Evolutionary conservation across 2,329 filamentous ascomycete genomes (phyloP).

Genomic region (Fusarium tanahbumbuense): DNA sequence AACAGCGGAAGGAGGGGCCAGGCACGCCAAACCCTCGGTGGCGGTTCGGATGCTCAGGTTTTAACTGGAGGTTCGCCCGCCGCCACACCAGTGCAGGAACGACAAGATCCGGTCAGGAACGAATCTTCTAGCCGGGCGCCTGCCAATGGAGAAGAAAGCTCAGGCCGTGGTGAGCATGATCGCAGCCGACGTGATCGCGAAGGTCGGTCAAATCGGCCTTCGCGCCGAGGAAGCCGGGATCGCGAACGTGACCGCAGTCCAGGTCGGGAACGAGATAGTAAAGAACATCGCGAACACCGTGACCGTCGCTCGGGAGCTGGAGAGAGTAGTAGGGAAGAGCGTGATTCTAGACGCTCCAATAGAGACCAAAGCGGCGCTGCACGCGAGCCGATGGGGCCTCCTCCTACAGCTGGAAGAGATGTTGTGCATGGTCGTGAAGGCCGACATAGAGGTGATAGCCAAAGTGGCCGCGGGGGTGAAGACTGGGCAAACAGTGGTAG

Average conservation of each 20-base stretch:
- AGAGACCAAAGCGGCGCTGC: slow-evolving; percentile 42
- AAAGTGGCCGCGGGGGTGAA: slow-evolving; percentile 45
- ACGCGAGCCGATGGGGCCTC: slow-evolving; percentile 49
- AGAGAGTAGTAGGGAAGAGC: slow-evolving; percentile 51
- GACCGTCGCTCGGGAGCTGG: slow-evolving; percentile 55
- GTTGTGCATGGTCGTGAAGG: slow-evolving; percentile 47
- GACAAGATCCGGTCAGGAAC: slow-evolving; percentile 58
- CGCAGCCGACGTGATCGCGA: slow-evolving; percentile 59
- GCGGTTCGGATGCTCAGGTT: slow-evolving; percentile 68
- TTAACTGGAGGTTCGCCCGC: slow-evolving; percentile 65
- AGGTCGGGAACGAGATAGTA: slow-evolving; percentile 60
- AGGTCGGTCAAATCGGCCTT: slow-evolving; percentile 52
- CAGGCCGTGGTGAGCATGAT: slow-evolving; percentile 55
- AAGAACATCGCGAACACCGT: slow-evolving; percentile 59
- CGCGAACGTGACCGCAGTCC: slow-evolving; percentile 62
- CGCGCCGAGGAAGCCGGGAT: slow-evolving; percentile 64
- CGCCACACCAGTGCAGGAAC: slow-evolving; percentile 62
- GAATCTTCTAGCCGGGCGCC: slow-evolving; percentile 51
- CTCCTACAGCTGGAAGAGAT: slow-evolving; percentile 48
- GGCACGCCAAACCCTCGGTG: slow-evolving; percentile 58
- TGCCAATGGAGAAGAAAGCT: slow-evolving; percentile 49
- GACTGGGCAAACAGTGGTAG: slow-evolving; percentile 51
- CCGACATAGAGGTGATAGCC: slow-evolving; percentile 49
- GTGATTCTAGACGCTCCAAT: slow-evolving; percentile 50
- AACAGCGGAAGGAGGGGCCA: slow-evolving; percentile 52